Evolutionary conservation across 257 asterid genomes (phyloP).

Genomic region (Apocynum venetum): DNA sequence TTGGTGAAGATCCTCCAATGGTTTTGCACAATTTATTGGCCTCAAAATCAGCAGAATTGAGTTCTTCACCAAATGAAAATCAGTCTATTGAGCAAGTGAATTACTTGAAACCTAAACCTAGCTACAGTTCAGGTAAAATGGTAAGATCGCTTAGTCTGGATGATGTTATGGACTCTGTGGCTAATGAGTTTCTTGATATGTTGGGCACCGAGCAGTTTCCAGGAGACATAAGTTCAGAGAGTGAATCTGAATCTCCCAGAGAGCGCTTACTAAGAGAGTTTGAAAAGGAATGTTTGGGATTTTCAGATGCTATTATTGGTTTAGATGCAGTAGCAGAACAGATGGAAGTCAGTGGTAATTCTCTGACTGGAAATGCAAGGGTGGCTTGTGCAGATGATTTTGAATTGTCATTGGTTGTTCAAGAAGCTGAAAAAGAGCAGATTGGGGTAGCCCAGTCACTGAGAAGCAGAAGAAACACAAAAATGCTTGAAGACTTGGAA

Average conservation of each 20-base stretch:
- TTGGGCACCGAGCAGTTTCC: slow-evolving; percentile 40
- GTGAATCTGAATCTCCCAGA: slow-evolving; percentile 33
- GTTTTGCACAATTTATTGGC: slow-evolving; percentile 22
- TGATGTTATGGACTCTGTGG: slow-evolving; percentile 62
- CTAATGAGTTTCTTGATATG: slow-evolving; percentile 71
- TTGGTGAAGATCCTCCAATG: slow-evolving; percentile 34
- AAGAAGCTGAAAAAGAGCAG: slow-evolving; percentile 37
- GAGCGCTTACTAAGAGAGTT: slow-evolving; percentile 34
- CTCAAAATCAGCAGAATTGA: slow-evolving; percentile 26
- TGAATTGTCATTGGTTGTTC: slow-evolving; percentile 48
- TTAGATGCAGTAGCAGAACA: slow-evolving; percentile 32
- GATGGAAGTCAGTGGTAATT: slow-evolving; percentile 19
- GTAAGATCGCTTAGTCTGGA: slow-evolving; percentile 54
- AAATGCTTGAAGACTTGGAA: slow-evolving; percentile 73
- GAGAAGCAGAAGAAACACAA: slow-evolving; percentile 52
- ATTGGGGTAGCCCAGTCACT: slow-evolving; percentile 30
- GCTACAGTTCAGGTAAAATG: slow-evolving; percentile 27
- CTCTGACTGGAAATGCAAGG: slow-evolving; percentile 25
- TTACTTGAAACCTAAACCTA: slow-evolving; percentile 22
- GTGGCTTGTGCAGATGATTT: slow-evolving; percentile 42
- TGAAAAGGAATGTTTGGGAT: slow-evolving; percentile 33
- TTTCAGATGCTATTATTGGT: slow-evolving; percentile 26
- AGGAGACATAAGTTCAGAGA: slow-evolving; percentile 31
- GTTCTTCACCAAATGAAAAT: slow-evolving; percentile 23
- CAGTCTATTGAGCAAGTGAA: slow-evolving; percentile 31